A percentile compares a stretch with the other conserved stretches of the same genome.
These are phyloP conservation scores for Talaromyces stipitatus DNA, from an alignment of 495 filamentous ascomycete species.

Conservation along the genomic window DNA sequence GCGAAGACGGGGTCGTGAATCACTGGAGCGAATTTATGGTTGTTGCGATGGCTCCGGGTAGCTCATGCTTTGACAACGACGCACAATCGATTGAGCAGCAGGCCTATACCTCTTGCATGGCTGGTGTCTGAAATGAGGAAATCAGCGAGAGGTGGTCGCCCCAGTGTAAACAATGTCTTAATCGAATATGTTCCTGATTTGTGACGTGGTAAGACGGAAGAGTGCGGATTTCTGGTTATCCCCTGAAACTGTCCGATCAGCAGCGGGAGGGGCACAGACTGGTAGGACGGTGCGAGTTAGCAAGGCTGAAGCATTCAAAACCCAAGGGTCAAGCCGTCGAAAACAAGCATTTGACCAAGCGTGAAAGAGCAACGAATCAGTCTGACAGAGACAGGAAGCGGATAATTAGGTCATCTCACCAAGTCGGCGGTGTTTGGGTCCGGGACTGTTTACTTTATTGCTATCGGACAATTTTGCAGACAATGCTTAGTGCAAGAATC, in stretches of 20 bases:
- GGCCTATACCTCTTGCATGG: constrained; percentile 1
- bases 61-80: constrained; percentile 4
- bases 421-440: constrained; percentile 2
- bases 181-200: not conserved
- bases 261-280: not conserved
- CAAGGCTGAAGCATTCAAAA: not conserved
- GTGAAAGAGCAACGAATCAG: not conserved
- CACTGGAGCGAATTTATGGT: not conserved
- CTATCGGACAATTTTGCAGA: not conserved
- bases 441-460: not conserved
- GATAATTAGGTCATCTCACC: constrained; percentile 6
- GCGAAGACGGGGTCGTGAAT: constrained; percentile 15
- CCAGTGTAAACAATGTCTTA: not conserved
- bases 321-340: not conserved
- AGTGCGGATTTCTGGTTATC: not conserved
- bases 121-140: not conserved
- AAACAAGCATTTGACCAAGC: not conserved
- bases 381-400: not conserved
- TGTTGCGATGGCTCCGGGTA: not conserved
- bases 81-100: constrained; percentile 2
- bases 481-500: not conserved
- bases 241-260: constrained; percentile 3
- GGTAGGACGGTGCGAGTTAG: not conserved
- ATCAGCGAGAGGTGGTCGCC: not conserved
- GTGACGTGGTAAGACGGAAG: constrained; percentile 1